These are phyloP conservation scores for Cucumis variabilis DNA, from an alignment of 331 rosid genomes.

Conservation along the genomic window DNA sequence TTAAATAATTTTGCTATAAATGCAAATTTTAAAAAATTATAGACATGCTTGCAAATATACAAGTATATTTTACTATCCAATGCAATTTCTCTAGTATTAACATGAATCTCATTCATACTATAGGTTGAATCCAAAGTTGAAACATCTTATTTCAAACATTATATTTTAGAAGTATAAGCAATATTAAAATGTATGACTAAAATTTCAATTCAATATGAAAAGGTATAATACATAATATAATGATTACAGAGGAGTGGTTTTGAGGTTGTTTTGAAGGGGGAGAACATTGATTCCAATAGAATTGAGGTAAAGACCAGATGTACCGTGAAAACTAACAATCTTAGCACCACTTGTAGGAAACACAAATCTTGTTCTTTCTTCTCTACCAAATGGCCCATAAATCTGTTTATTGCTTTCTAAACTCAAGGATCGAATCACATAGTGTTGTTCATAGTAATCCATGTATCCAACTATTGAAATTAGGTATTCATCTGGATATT, in stretches of 20 bases:
- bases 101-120: too few relatives aligned
- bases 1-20: too few relatives aligned
- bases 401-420: not conserved
- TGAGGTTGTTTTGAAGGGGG: not conserved
- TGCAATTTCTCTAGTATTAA: too few relatives aligned
- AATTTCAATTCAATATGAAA: too few relatives aligned
- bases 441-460: not conserved
- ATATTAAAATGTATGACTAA: too few relatives aligned
- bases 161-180: too few relatives aligned
- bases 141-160: too few relatives aligned
- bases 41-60: too few relatives aligned
- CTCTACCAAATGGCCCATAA: not conserved
- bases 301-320: not conserved
- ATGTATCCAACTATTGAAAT: not conserved
- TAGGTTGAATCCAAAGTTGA: too few relatives aligned
- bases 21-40: too few relatives aligned
- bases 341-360: not conserved
- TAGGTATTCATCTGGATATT: not conserved
- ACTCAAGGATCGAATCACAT: not conserved
- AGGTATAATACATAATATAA: too few relatives aligned
- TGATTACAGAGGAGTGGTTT: not conserved
- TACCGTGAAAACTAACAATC: constrained; percentile 3
- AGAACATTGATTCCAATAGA: not conserved
- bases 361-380: not conserved
- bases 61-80: too few relatives aligned